Evolutionary conservation across 2,329 filamentous ascomycete genomes (phyloP).

Genomic region (Talaromyces rugulosus): DNA sequence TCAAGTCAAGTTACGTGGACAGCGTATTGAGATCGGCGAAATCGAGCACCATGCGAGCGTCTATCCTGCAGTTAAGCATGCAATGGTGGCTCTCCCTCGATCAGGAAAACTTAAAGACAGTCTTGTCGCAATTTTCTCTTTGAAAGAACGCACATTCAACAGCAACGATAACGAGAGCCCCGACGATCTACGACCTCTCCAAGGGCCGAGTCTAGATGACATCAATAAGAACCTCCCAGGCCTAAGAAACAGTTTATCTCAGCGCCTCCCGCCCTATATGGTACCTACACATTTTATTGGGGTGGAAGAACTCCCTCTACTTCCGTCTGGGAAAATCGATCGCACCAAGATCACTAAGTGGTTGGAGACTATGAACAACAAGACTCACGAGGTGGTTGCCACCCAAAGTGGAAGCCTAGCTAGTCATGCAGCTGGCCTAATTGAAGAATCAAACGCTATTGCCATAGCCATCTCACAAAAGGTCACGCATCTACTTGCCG

Average conservation of each 20-base stretch:
- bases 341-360: not conserved
- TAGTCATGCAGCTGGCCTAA: not conserved
- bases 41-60: constrained; percentile 25
- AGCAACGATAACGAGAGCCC: not conserved
- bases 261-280: constrained; percentile 48
- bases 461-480: not conserved
- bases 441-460: not conserved
- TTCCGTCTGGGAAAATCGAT: constrained; percentile 2
- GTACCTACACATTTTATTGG: constrained; percentile 4
- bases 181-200: not conserved
- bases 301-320: not conserved
- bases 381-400: not conserved
- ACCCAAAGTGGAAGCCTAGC: not conserved
- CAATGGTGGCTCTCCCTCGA: not conserved
- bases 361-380: not conserved
- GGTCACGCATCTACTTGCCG: not conserved
- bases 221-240: not conserved
- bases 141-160: not conserved
- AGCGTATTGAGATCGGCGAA: constrained; percentile 40
- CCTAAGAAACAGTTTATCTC: not conserved
- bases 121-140: not conserved
- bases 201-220: not conserved
- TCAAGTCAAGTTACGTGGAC: constrained; percentile 39
- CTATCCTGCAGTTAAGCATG: not conserved
- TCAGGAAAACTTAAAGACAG: not conserved